These are phyloP conservation scores for Coriolopsis trogii DNA, from an alignment of 1,284 basidiomycete genomes.

Conservation along the genomic window DNA sequence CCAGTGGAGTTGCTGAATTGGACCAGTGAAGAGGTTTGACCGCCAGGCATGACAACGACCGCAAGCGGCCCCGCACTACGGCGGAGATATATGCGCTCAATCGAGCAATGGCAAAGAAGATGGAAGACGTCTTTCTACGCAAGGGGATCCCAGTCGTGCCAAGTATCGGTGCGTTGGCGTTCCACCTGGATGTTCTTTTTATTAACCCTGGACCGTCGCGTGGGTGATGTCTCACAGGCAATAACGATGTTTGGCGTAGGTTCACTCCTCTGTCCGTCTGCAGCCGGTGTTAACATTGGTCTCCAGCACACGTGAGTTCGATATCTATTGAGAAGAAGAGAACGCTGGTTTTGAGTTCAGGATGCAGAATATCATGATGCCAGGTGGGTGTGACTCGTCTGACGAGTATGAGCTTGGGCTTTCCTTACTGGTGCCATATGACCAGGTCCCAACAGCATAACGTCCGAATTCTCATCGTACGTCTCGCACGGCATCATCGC, in stretches of 20 bases:
- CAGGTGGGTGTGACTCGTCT: constrained; percentile 45
- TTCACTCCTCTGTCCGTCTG: constrained; percentile 23
- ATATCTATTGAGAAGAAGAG: background rate
- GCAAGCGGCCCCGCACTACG: constrained; percentile 76
- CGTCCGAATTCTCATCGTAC: constrained; percentile 74
- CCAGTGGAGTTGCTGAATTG: background rate
- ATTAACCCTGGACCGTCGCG: constrained; percentile 5
- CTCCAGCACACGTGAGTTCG: constrained; percentile 61
- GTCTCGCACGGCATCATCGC: constrained; percentile 27
- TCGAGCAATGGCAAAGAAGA: constrained; percentile 65
- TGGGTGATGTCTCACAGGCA: constrained; percentile 49
- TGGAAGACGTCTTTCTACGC: constrained; percentile 69
- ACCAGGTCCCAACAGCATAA: constrained; percentile 80
- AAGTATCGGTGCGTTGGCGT: constrained; percentile 62
- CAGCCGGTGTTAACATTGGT: constrained; percentile 9
- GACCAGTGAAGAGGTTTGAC: constrained; percentile 1
- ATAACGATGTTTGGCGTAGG: constrained; percentile 90
- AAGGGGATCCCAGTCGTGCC: constrained; percentile 84
- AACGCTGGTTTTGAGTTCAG: constrained; percentile 10
- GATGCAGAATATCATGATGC: constrained; percentile 63
- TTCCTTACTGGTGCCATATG: constrained; percentile 4
- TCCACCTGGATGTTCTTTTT: constrained; percentile 7
- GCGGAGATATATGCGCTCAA: constrained; percentile 85
- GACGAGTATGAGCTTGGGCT: background rate
- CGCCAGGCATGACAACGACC: constrained; percentile 86